These are phyloP conservation scores for Xylariaceae sp. DNA, from an alignment of 2,329 filamentous ascomycete species.

Conservation along the genomic window DNA sequence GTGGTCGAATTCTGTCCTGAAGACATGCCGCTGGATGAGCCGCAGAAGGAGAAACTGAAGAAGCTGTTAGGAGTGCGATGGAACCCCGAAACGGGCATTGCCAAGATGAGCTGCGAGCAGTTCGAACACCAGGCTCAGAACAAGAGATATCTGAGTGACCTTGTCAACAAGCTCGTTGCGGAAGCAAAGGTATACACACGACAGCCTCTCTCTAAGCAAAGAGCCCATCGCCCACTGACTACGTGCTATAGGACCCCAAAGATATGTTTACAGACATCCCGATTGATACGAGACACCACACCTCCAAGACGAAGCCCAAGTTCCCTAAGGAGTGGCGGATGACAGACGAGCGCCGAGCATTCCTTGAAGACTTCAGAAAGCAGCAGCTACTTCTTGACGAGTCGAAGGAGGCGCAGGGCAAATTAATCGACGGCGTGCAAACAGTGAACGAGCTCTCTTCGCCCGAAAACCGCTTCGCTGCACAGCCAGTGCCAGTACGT, in stretches of 20 bases:
- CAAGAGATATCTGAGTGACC: slow-evolving; percentile 85
- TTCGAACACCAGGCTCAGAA: slow-evolving; percentile 90
- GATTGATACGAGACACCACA: slow-evolving; percentile 81
- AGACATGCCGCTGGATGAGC: slow-evolving; percentile 64
- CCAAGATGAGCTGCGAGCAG: slow-evolving; percentile 88
- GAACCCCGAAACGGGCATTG: slow-evolving; percentile 73
- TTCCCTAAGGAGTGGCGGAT: slow-evolving; percentile 84
- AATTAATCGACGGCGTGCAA: slow-evolving; percentile 53
- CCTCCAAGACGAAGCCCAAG: slow-evolving; percentile 56
- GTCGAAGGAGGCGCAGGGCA: slow-evolving; percentile 46
- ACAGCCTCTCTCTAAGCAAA: background rate
- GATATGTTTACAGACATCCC: slow-evolving; percentile 88
- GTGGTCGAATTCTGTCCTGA: slow-evolving; percentile 79
- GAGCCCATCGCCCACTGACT: slow-evolving; percentile 7
- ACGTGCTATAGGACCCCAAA: slow-evolving; percentile 50
- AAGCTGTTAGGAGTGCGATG: slow-evolving; percentile 83
- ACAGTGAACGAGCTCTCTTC: slow-evolving; percentile 38
- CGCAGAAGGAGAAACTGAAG: slow-evolving; percentile 73
- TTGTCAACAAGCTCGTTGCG: slow-evolving; percentile 65
- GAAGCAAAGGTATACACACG: slow-evolving; percentile 58
- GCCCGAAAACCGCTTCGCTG: no score
- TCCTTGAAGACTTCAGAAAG: slow-evolving; percentile 58
- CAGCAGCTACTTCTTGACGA: slow-evolving; percentile 48
- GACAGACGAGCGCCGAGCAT: slow-evolving; percentile 60
- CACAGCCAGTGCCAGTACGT: no score